Evolutionary conservation across 2,329 filamentous ascomycete genomes (phyloP).

Genomic region (Cucurbitaria berberidis): DNA sequence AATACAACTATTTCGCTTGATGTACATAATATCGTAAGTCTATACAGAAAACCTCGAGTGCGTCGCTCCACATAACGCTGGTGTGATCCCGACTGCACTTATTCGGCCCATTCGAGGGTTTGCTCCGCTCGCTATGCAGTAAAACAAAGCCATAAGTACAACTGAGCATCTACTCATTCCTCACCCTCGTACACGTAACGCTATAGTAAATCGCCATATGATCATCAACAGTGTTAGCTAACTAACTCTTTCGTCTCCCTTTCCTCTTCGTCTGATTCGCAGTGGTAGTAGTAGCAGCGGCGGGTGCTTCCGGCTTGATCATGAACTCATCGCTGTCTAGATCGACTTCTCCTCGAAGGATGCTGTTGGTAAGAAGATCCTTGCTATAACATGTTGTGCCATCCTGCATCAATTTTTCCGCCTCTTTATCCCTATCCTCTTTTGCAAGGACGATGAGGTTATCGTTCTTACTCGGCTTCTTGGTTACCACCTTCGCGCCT

Average conservation of each 20-base stretch:
- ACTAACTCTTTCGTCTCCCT: slow-evolving; percentile 19
- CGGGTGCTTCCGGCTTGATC: slow-evolving; percentile 11
- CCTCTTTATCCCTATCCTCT: slow-evolving; percentile 47
- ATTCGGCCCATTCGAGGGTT: neutral
- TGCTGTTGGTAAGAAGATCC: slow-evolving; percentile 52
- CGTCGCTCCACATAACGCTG: neutral
- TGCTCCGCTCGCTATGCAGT: slow-evolving; percentile 14
- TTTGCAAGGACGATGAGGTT: slow-evolving; percentile 49
- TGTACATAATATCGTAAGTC: neutral
- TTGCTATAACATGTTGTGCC: slow-evolving; percentile 50
- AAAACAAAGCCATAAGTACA: neutral
- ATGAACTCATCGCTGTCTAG: slow-evolving; percentile 50
- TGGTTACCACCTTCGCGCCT: slow-evolving; percentile 45
- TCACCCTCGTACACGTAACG: neutral
- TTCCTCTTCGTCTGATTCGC: slow-evolving; percentile 21
- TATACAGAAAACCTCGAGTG: neutral
- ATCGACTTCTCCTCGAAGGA: slow-evolving; percentile 52
- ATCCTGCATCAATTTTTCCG: slow-evolving; percentile 37
- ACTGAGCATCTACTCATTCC: neutral
- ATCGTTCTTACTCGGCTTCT: slow-evolving; percentile 26
- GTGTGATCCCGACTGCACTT: neutral
- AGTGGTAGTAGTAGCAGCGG: slow-evolving; percentile 1
- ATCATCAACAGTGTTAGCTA: neutral
- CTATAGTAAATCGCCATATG: neutral
- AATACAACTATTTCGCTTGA: too few relatives aligned